Base-by-base conservation (phyloP, 2,329 filamentous ascomycete species). In the Aphanocladium album region DNA sequence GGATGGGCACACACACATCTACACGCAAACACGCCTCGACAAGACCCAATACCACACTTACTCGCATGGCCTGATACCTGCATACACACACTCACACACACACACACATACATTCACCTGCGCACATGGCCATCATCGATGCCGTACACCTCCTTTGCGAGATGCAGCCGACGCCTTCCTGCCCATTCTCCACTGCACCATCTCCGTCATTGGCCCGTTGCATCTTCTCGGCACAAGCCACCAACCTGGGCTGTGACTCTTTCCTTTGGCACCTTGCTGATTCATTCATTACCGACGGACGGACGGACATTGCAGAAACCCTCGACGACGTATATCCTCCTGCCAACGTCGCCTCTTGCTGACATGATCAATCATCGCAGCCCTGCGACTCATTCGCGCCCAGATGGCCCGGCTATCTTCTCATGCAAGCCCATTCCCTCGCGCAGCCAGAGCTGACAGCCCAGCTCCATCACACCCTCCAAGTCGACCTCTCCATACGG, bases 241-340 rank as follows among this genome's bases (percentile, higher is more conserved):
- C 57, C 39, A 58, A 27, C 21, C n/a, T 49, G 33, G 53, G 33
- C 54, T 57, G 35, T 58, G 56, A 58, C 56, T 51, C 56, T 51
- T 57, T 50, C 30, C 33, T 45, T 35, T 19, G 14, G 9, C 30
- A 30, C 30, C 30, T 30, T 30, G 30, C 30, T 30, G 30, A 30
- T 30, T 30, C 9, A 30, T 30, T 30, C 30, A 30, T 30, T 30
- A 30, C 30, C 30, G 30, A 30, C 30, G 30, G 30, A 30, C 30
- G 9, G 30, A 30, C 30, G 30, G 30, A 30, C 30, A 30, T 30
- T 30, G 30, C 30, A n/a, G 30, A 5, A 9, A 30, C 30, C 5
- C 30, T 30, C 30, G 30, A 30, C 30, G n/a, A n/a, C n/a, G n/a
- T n/a, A n/a, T 39, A 14, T 17, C 3, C 16, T 12, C 35, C 3